These are phyloP conservation scores for Saturnispora bothae DNA, from an alignment of 805 yeast species.

Conservation along the genomic window DNA sequence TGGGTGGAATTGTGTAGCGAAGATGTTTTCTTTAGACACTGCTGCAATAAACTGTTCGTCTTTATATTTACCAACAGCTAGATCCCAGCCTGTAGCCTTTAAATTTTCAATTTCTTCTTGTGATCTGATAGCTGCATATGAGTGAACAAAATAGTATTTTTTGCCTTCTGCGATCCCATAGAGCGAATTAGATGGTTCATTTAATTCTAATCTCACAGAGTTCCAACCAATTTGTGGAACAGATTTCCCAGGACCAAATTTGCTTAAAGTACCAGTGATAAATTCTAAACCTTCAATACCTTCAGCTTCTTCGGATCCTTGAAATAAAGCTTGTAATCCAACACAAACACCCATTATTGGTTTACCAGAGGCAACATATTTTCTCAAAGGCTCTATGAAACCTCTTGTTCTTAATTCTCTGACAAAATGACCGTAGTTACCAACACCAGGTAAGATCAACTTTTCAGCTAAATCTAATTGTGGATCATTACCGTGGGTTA, in stretches of 20 bases:
- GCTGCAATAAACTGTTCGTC: constrained; percentile 78
- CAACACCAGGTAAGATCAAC: constrained; percentile 91
- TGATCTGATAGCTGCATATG: constrained; percentile 62
- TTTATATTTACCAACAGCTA: constrained; percentile 67
- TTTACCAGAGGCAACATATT: constrained; percentile 65
- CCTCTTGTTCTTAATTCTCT: constrained; percentile 51
- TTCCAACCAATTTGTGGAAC: constrained; percentile 99
- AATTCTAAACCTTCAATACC: constrained; percentile 47
- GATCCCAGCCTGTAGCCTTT: constrained; percentile 44
- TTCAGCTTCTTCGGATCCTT: constrained; percentile 66
- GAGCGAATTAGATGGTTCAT: constrained; percentile 24
- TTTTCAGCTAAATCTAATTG: constrained; percentile 35
- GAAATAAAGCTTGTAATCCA: constrained; percentile 81
- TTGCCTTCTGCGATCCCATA: constrained; percentile 56
- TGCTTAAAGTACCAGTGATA: constrained; percentile 41
- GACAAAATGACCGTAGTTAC: constrained; percentile 92
- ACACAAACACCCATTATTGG: constrained; percentile 97
- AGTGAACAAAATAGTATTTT: constrained; percentile 91
- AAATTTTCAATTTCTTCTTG: constrained; percentile 27
- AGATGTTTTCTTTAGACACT: constrained; percentile 59
- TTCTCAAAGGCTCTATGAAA: constrained; percentile 52
- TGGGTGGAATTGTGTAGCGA: constrained; percentile 99
- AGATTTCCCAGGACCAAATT: constrained; percentile 61
- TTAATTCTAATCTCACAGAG: constrained; percentile 17
- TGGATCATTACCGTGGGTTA: constrained; percentile 50